Evolutionary conservation across 345 rosid genomes (phyloP).

Genomic region (Gossypioides kirkii): DNA sequence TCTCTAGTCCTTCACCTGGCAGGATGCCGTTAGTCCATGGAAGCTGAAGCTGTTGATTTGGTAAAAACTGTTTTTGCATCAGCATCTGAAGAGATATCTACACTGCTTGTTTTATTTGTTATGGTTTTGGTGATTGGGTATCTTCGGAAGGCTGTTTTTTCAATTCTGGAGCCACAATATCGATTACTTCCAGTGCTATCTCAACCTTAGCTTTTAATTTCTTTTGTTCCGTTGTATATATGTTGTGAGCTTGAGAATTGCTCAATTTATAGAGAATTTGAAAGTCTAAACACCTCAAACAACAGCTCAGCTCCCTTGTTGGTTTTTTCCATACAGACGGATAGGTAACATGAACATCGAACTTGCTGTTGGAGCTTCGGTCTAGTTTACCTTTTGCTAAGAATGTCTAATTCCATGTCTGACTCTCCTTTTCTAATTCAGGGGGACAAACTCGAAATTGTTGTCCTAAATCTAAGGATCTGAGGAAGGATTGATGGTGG

Average conservation of each 20-base stretch:
- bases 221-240: background rate
- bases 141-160: background rate
- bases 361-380: too few relatives aligned
- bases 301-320: background rate
- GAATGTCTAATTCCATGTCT: background rate
- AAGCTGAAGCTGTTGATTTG: conserved; percentile 50
- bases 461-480: conserved; percentile 64
- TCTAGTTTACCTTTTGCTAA: background rate
- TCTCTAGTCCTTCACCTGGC: conserved; percentile 10
- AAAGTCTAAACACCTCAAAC: background rate
- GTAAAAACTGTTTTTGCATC: conserved; percentile 59
- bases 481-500: conserved; percentile 73
- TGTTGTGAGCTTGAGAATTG: background rate
- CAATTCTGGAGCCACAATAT: background rate
- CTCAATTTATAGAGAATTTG: background rate
- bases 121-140: background rate
- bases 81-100: conserved; percentile 95
- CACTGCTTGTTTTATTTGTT: conserved; percentile 49
- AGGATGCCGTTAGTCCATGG: conserved; percentile 98
- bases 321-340: background rate
- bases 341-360: background rate
- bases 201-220: background rate
- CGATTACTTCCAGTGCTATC: background rate
- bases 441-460: conserved; percentile 90
- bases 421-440: conserved; percentile 12